Evolutionary conservation across 495 filamentous ascomycete species (phyloP), one percentile per base, ranked within the genome.

Genomic region (Xylaria telfairii): DNA sequence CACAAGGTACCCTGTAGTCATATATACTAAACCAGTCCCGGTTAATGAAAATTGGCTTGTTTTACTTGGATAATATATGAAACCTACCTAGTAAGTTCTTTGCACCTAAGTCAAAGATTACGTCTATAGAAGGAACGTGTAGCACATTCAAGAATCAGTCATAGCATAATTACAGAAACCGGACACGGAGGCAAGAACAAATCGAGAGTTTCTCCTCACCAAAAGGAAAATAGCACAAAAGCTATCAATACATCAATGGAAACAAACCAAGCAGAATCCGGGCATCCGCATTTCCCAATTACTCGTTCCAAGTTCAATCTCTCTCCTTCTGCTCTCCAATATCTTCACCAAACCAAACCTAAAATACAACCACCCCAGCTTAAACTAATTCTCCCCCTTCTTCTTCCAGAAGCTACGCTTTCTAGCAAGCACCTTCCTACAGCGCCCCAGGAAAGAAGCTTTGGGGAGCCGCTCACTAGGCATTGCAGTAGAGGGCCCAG

Each of bases 371-470:
- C 28, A 75, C 12, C 15, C 24, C 17, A 46, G 4, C n/a, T 47
- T 5, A 5, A 12, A 24, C 42, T 34, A 21, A 15, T 26, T 19
- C 13, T 24, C 17, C 1, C 49, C 54, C n/a, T 68, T 61, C 19
- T 26, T 49, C 4, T 21, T 56, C 67, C 67, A 69, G 44, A 62
- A 69, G 32, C 67, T 69, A 15, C 67, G 67, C 32, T 69, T 69
- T 42, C 17, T 69, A 13, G 19, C 30, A 15, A 69, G 54, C 12
- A 15, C 67, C 30, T 46, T 69, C 17, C 67, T n/a, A 32, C 57
- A 69, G 30, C 56, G 67, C 30, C 42, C 44, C 56, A 61, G n/a
- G 56, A 69, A 69, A 17, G 67, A 47, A 17, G 51, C 9, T 1
- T 37, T 67, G 7, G 51, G 37, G 9, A 15, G 34, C 17, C 24